Conservation (phyloP, 2,329 filamentous ascomycete species). For the Pseudonectria buxi region DNA sequence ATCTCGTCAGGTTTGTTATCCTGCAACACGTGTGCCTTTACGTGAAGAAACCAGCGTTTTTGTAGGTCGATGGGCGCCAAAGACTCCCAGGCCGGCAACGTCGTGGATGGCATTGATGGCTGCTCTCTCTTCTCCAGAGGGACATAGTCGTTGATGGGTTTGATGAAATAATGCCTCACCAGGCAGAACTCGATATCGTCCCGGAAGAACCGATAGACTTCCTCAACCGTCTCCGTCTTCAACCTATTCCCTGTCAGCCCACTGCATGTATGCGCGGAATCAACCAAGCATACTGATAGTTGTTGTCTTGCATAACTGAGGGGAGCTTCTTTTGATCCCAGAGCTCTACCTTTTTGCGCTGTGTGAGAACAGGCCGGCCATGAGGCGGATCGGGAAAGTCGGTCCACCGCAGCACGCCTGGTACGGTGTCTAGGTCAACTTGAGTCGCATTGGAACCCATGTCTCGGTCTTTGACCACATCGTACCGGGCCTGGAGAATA, state of each 20-base stretch:
- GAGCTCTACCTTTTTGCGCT: slow-evolving; percentile 52
- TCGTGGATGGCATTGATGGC: slow-evolving; percentile 11
- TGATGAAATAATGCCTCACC: slow-evolving; percentile 39
- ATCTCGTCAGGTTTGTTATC: slow-evolving; percentile 53
- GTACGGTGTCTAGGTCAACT: slow-evolving; percentile 35
- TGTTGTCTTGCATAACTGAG: slow-evolving; percentile 44
- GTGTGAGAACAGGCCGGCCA: slow-evolving; percentile 38
- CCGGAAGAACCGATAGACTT: slow-evolving; percentile 46
- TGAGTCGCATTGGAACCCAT: slow-evolving; percentile 32
- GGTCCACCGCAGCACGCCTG: slow-evolving; percentile 49
- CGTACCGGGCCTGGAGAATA: slow-evolving; percentile 48
- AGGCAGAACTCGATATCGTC: slow-evolving; percentile 50
- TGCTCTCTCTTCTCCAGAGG: slow-evolving; percentile 23
- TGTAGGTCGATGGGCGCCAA: slow-evolving; percentile 43
- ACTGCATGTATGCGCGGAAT: not conserved
- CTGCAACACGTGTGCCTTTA: slow-evolving; percentile 47
- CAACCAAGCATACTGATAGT: slow-evolving; percentile 38
- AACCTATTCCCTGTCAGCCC: slow-evolving; percentile 31
- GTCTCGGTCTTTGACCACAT: slow-evolving; percentile 41
- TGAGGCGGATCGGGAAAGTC: slow-evolving; percentile 54
- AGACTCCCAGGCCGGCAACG: slow-evolving; percentile 40
- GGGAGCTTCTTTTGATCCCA: slow-evolving; percentile 43
- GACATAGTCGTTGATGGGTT: slow-evolving; percentile 24
- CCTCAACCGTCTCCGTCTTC: slow-evolving; percentile 47
- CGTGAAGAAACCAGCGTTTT: slow-evolving; percentile 48